These are phyloP conservation scores for Globisporangium abappressorium DNA, from an alignment of 352 stramenopile species.

Conservation along the genomic window DNA sequence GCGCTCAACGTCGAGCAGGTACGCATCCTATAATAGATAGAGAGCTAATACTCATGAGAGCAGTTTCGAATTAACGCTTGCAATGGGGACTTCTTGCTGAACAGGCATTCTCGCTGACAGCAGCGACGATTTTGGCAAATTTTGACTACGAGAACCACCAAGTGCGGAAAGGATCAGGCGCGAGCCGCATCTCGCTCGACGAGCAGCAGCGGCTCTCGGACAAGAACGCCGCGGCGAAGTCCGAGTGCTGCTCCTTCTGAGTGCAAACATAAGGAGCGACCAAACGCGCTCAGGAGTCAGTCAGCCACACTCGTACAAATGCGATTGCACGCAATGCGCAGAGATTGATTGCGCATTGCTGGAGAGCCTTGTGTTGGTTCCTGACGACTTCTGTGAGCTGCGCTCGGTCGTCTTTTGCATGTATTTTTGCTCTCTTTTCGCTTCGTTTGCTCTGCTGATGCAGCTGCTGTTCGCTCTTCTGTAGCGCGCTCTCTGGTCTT, in stretches of 20 bases:
- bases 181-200: slow-evolving; percentile 43
- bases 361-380: neutral
- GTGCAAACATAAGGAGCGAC: neutral
- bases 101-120: slow-evolving; percentile 68
- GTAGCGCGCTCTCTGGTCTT: neutral
- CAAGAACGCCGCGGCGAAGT: slow-evolving; percentile 17
- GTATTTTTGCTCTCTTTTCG: neutral
- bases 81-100: neutral
- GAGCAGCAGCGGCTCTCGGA: slow-evolving; percentile 17
- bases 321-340: neutral
- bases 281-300: neutral
- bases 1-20: slow-evolving; percentile 81
- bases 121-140: slow-evolving; percentile 67
- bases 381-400: neutral
- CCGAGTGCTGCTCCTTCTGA: slow-evolving; percentile 37
- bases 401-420: neutral
- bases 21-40: neutral
- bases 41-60: neutral
- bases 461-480: neutral
- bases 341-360: neutral
- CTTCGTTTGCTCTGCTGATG: neutral
- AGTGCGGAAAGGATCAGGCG: slow-evolving; percentile 37
- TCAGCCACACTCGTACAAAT: neutral
- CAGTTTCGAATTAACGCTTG: neutral
- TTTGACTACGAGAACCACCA: slow-evolving; percentile 72